These are phyloP conservation scores for Syzygium malaccense DNA, from an alignment of 441 rosid species.

Conservation along the genomic window DNA sequence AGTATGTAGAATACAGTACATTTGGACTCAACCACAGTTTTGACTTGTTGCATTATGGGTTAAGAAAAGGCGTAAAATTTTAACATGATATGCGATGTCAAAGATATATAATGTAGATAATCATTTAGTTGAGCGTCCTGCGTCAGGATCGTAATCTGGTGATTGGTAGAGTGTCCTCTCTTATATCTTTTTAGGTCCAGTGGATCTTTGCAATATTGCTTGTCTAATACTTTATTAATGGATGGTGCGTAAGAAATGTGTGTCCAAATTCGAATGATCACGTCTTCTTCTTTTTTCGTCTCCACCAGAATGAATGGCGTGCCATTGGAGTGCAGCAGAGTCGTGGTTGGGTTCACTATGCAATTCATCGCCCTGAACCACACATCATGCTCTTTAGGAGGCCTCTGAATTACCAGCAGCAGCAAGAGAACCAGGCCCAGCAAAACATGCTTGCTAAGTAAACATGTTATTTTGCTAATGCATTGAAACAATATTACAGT, in stretches of 20 bases:
- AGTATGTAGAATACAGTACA: not conserved
- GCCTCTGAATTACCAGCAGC: conserved; percentile 88
- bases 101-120: not conserved
- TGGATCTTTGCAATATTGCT: not conserved
- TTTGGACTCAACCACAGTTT: not conserved
- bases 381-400: conserved; percentile 99
- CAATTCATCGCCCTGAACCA: conserved; percentile 97
- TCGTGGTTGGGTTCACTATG: conserved; percentile 99
- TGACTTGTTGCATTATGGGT: not conserved
- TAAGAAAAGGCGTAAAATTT: not conserved
- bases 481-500: not conserved
- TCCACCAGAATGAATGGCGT: conserved; percentile 73
- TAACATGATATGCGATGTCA: not conserved
- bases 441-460: conserved; percentile 44
- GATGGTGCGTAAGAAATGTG: not conserved
- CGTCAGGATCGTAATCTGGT: not conserved
- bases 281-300: not conserved
- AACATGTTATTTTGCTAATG: not conserved
- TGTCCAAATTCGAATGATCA: not conserved
- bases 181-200: not conserved
- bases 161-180: not conserved
- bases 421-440: conserved; percentile 69
- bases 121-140: not conserved
- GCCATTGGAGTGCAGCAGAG: conserved; percentile 96
- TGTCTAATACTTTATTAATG: not conserved